Conservation (phyloP, 2,329 filamentous ascomycete genomes). For the Nannizzia gypsea region DNA sequence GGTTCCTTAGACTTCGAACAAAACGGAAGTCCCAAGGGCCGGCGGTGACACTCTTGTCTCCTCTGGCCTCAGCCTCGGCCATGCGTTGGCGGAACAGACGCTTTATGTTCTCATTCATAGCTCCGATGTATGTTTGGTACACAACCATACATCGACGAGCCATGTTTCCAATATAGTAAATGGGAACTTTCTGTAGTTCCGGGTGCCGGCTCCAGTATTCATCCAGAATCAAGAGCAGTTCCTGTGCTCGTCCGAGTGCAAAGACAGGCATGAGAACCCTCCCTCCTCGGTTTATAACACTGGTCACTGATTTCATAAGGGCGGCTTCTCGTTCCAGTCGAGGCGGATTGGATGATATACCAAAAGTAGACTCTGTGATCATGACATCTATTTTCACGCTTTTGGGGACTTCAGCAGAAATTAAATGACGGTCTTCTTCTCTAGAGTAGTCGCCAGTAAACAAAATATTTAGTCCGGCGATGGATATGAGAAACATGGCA, state of each 20-base stretch:
- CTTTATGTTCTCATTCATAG: conserved; percentile 99
- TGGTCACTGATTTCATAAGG: conserved; percentile 89
- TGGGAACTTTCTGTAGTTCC: conserved; percentile 80
- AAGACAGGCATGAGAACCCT: conserved; percentile 92
- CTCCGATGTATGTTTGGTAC: conserved; percentile 94
- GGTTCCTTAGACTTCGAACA: conserved; percentile 78
- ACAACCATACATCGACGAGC: conserved; percentile 97
- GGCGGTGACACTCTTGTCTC: conserved; percentile 55
- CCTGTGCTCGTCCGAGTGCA: conserved; percentile 83
- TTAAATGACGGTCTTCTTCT: conserved; percentile 88
- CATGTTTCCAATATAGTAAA: conserved; percentile 94
- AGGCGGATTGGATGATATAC: conserved; percentile 85
- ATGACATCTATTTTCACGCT: conserved; percentile 89
- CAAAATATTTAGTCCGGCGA: conserved; percentile 89
- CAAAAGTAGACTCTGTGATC: conserved; percentile 95
- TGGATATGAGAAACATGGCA: conserved; percentile 96
- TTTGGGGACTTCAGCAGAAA: conserved; percentile 80
- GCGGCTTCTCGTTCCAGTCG: conserved; percentile 82
- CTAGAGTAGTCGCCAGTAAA: conserved; percentile 97
- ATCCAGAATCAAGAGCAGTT: conserved; percentile 84
- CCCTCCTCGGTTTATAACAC: conserved; percentile 80
- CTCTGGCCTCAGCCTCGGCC: conserved; percentile 74
- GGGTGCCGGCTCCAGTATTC: conserved; percentile 90
- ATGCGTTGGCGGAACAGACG: conserved; percentile 84
- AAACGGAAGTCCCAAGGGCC: conserved; percentile 96